Evolutionary conservation across 768 basidiomycete genomes (phyloP), one percentile per base, ranked within the genome.

Genomic region (Imleria badia): DNA sequence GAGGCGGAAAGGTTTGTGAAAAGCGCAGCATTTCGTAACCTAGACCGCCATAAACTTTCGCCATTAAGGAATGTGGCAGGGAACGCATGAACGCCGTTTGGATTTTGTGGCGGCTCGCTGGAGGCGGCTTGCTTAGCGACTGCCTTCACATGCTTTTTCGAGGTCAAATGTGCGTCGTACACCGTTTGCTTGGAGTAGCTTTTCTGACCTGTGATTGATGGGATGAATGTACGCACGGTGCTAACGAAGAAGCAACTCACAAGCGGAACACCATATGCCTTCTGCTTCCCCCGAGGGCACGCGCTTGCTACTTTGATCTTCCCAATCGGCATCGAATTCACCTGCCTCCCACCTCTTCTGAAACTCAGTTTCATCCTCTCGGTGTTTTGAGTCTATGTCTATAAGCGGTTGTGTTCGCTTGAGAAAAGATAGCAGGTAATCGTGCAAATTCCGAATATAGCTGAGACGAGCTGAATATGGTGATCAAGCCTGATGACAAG

Each of bases 161-260:
- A 96, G 3, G 86, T 93, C 48, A 98, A 72, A 68, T 98, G 97
- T 3, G 94, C 94, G 58, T 97, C 91, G 69, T 94, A 99, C 10
- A 99, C 97, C 0, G 97, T 98, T 71, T 98, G 92, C 71, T 98
- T 99, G 13, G 95, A 83, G 72, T 98, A 98, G 53, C 82, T 77
- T 68, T 95, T 97, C 73, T 98, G 94, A 69, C 95, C 95, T 98
- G 64, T 31, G 23, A 30, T 35, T 31, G 41, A 54, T 52, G 35
- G 35, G 42, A 48, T 54, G 33, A 52, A 55, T 45, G 31, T 39
- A 11, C 17, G 40, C 47, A 43, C 33, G 43, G 31, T 12, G 1
- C 52, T 19, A 47, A 54, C 42, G 45, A 45, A 44, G 14, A 42
- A 60, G 52, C 20, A 47, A 79, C 92, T 75, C 75, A 94, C 94